phyloP scores from a whole-genome alignment of 1,139 yeast genomes.

The Yamadazyma spencermartinsiae region DNA sequence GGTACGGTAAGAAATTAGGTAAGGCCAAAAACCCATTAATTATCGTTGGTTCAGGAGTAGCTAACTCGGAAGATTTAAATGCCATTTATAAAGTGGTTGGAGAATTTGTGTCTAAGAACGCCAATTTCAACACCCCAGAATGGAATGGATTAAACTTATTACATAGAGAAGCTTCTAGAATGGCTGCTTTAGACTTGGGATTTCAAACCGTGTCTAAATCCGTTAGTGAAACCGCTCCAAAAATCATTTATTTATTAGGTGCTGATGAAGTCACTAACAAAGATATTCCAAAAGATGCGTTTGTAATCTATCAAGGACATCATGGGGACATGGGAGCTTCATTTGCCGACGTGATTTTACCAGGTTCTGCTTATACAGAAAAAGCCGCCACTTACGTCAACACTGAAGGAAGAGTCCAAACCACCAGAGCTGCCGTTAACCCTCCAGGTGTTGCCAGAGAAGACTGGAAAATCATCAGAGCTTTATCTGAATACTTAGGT shows the following conservation, averaged over 20 bases:
- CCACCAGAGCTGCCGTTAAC: conserved; percentile 83
- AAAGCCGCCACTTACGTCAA: conserved; percentile 86
- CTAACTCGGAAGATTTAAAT: conserved; percentile 65
- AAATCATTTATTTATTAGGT: conserved; percentile 77
- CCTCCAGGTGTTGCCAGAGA: conserved; percentile 94
- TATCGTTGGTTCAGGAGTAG: conserved; percentile 79
- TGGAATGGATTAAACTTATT: conserved; percentile 85
- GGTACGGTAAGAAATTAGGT: conserved; percentile 66
- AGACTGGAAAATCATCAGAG: conserved; percentile 89
- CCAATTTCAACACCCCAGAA: conserved; percentile 64
- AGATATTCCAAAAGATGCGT: conserved; percentile 81
- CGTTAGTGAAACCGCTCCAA: conserved; percentile 56
- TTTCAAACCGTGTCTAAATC: conserved; percentile 60
- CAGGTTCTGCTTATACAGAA: conserved; percentile 89
- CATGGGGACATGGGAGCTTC: conserved; percentile 92
- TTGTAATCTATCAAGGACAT: conserved; percentile 89
- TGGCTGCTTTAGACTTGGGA: conserved; percentile 85
- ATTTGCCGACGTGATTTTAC: conserved; percentile 82
- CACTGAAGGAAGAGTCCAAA: conserved; percentile 88
- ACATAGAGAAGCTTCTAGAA: conserved; percentile 86
- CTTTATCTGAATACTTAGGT: conserved; percentile 75
- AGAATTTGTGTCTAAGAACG: conserved; percentile 58
- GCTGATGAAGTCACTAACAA: conserved; percentile 77
- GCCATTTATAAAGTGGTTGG: conserved; percentile 65
- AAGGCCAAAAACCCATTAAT: conserved; percentile 75